Conservation (phyloP, 2,329 filamentous ascomycete species). For the Teratosphaeria destructans region DNA sequence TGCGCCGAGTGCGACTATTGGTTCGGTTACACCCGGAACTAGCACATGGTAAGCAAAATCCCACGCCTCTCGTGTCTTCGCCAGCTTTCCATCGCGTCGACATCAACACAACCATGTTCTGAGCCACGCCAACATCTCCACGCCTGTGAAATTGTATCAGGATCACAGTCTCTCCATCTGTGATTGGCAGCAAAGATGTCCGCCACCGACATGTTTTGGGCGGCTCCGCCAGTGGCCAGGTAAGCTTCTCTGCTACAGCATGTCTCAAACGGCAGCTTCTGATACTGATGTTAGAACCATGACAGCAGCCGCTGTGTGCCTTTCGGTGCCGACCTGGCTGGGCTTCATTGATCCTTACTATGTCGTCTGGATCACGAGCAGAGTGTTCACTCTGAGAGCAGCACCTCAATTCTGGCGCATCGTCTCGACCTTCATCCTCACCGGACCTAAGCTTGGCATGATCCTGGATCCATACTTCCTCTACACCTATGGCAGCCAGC, state of each 20-base stretch:
- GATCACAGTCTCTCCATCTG: neutral
- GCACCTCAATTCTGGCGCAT: constrained; percentile 52
- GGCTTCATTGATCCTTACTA: constrained; percentile 42
- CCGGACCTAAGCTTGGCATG: constrained; percentile 45
- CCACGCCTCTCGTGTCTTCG: neutral
- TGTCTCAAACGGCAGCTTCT: constrained; percentile 22
- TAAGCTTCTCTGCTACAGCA: constrained; percentile 28
- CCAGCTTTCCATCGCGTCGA: neutral
- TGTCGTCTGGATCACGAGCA: constrained; percentile 45
- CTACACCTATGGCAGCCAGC: constrained; percentile 64
- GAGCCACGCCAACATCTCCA: neutral
- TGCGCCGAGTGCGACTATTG: neutral
- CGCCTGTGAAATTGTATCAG: neutral
- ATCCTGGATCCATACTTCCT: constrained; percentile 68
- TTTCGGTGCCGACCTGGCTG: constrained; percentile 52
- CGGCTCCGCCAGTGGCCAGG: constrained; percentile 56
- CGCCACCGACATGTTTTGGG: constrained; percentile 41
- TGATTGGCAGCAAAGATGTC: constrained; percentile 9
- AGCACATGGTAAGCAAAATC: neutral
- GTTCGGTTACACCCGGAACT: neutral
- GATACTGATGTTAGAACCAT: constrained; percentile 54
- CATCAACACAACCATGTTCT: neutral
- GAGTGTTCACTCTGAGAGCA: constrained; percentile 39
- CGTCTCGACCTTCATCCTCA: constrained; percentile 49
- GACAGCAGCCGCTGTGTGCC: constrained; percentile 51